Evolutionary conservation across 345 rosid species (phyloP).

Genomic region (Aquilaria sinensis): DNA sequence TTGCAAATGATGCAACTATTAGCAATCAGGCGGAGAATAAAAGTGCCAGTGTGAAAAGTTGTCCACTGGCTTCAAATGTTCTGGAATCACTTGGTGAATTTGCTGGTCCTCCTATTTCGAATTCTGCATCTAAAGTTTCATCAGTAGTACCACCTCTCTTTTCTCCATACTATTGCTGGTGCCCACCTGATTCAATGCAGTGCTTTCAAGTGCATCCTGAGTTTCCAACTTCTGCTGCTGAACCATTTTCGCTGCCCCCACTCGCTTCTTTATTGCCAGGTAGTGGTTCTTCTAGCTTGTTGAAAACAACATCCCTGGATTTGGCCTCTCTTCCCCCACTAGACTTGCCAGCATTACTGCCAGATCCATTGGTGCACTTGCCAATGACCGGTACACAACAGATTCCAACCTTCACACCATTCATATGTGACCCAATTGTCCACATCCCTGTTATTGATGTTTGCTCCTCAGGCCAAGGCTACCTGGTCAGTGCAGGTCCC

Average conservation of each 20-base stretch:
- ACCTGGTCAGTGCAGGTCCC: slow-evolving; percentile 85
- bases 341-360: slow-evolving; percentile 44
- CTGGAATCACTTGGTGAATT: slow-evolving; percentile 41
- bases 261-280: slow-evolving; percentile 56
- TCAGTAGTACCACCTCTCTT: slow-evolving; percentile 39
- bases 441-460: slow-evolving; percentile 86
- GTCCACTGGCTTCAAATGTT: slow-evolving; percentile 20
- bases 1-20: slow-evolving; percentile 20
- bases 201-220: slow-evolving; percentile 28
- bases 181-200: slow-evolving; percentile 57
- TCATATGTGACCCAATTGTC: slow-evolving; percentile 91
- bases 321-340: slow-evolving; percentile 49
- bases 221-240: slow-evolving; percentile 33
- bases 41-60: slow-evolving; percentile 20
- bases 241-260: slow-evolving; percentile 56
- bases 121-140: slow-evolving; percentile 32
- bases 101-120: slow-evolving; percentile 22
- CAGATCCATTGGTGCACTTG: slow-evolving; percentile 53
- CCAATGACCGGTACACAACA: slow-evolving; percentile 55
- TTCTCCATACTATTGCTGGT: slow-evolving; percentile 93
- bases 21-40: slow-evolving; percentile 24
- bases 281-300: slow-evolving; percentile 38
- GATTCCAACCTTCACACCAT: slow-evolving; percentile 70
- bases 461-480: slow-evolving; percentile 94
- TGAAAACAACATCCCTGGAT: slow-evolving; percentile 46